Conservation (phyloP, 345 rosid genomes). For the Hirschfeldia incana region DNA sequence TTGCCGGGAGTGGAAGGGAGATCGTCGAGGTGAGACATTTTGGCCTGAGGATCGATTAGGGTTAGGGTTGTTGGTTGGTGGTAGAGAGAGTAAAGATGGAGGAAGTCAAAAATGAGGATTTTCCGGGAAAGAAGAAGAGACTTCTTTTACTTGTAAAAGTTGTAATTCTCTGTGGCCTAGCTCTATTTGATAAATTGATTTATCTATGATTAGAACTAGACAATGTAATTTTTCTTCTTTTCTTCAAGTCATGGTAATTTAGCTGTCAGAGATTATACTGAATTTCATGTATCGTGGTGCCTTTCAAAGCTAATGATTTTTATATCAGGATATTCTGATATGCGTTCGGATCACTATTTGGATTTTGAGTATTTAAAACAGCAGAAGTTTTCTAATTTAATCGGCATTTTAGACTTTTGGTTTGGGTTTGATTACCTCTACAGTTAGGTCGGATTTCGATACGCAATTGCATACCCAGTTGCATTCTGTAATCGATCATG, state of each 20-base stretch:
- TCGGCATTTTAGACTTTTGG: background rate
- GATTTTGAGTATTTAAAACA: background rate
- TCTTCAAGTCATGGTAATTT: slow-evolving; percentile 24
- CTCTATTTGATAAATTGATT: background rate
- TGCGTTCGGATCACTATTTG: background rate
- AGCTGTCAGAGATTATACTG: slow-evolving; percentile 5
- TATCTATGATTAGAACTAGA: background rate
- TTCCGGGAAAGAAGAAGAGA: slow-evolving; percentile 36
- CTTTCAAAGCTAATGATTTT: background rate
- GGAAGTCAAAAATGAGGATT: slow-evolving; percentile 35
- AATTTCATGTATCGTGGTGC: slow-evolving; percentile 5
- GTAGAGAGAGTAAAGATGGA: background rate
- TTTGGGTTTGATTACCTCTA: background rate
- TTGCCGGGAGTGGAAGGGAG: slow-evolving; percentile 69
- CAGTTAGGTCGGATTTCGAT: background rate
- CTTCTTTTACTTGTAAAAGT: slow-evolving; percentile 10
- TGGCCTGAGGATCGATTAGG: slow-evolving; percentile 27
- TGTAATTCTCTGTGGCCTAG: background rate
- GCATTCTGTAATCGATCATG: background rate
- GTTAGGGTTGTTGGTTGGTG: background rate
- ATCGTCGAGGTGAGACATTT: slow-evolving; percentile 63
- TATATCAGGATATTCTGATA: background rate
- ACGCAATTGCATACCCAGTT: background rate
- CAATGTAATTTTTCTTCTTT: background rate
- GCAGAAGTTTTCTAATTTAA: background rate